Evolutionary conservation across 805 yeast genomes (phyloP).

Genomic region (Myxozyma vanderwaltii): DNA sequence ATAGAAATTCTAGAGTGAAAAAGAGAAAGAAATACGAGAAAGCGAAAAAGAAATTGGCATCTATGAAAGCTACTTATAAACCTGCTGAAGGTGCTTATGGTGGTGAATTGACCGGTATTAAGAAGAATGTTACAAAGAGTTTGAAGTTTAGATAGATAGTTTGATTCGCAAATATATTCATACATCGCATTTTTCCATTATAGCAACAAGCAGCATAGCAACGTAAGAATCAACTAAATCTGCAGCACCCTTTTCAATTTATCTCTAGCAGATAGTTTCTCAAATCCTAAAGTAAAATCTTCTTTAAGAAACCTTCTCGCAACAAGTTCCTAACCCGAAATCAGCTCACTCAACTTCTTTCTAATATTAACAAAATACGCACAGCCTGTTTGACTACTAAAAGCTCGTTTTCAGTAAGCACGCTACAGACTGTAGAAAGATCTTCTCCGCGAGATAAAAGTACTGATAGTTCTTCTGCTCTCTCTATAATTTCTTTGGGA

Average conservation of each 20-base stretch:
- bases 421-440: slow-evolving; percentile 34
- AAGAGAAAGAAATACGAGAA: slow-evolving; percentile 95
- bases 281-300: slow-evolving; percentile 24
- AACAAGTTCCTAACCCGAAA: slow-evolving; percentile 38
- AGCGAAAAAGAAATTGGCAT: slow-evolving; percentile 90
- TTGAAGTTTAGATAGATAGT: slow-evolving; percentile 60
- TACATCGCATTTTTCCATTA: no score
- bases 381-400: slow-evolving; percentile 21
- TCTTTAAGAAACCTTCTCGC: slow-evolving; percentile 41
- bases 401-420: slow-evolving; percentile 33
- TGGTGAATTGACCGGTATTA: slow-evolving; percentile 97
- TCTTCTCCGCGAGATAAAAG: slow-evolving; percentile 33
- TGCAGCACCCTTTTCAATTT: slow-evolving; percentile 7
- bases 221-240: neutral
- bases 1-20: slow-evolving; percentile 94
- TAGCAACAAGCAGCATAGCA: neutral
- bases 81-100: slow-evolving; percentile 71
- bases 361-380: no score
- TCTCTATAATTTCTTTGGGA: slow-evolving; percentile 38
- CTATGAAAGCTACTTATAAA: slow-evolving; percentile 86
- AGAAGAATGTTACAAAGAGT: slow-evolving; percentile 87
- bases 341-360: no score
- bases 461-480: slow-evolving; percentile 42
- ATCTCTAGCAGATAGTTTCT: neutral
- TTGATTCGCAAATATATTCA: no score